Base-by-base conservation (phyloP, 2,329 filamentous ascomycete species). In the Clonostachys sp. region DNA sequence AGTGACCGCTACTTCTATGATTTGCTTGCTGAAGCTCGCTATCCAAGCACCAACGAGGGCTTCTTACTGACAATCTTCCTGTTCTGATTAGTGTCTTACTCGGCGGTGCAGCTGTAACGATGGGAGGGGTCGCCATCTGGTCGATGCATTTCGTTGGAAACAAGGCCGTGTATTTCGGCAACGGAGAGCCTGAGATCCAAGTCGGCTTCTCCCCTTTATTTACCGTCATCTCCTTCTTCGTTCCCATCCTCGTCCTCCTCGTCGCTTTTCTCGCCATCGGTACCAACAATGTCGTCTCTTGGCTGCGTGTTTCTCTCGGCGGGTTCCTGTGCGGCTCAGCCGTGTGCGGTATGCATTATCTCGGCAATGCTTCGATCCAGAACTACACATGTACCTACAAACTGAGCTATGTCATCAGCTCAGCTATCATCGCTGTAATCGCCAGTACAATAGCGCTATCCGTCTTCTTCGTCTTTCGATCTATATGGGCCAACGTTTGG, bases 71-170 rank as follows among this genome's bases (percentile, higher is more conserved):
- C 48, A 30, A 33, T 24, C 42, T 34, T 24, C 17, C 18, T 33
- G 10, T 30, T 43, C 20, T 13, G 5, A 24, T 13, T 51, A 85
- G 83, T 67, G 72, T 84, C 52, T 71, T 88, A 2, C 71, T 90
- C 5, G 55, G 83, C 12, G 78, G 78, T 35, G 80, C 86, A 6
- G 80, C 86, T 5, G 70, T 88, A 24, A 79, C 81, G 4, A 89
- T 90, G 85, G 86, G 86, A 8, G 86, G 84, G 3, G 81, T 89
- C 51, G 74, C 84, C 39, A 87, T 87, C 50, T 89, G 84, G 85
- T 86, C 79, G 57, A 87, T 88, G 78, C 89, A 94, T 61, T 92
- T 88, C 58, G 86, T 94, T 54, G 89, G 89, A 18, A 92, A 94
- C 61, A 78, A 86, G 45, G 89, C 89, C 13, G 87, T 92, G 51